Conservation (phyloP, 257 asterid genomes). For the Craterostigma plantagineum region DNA sequence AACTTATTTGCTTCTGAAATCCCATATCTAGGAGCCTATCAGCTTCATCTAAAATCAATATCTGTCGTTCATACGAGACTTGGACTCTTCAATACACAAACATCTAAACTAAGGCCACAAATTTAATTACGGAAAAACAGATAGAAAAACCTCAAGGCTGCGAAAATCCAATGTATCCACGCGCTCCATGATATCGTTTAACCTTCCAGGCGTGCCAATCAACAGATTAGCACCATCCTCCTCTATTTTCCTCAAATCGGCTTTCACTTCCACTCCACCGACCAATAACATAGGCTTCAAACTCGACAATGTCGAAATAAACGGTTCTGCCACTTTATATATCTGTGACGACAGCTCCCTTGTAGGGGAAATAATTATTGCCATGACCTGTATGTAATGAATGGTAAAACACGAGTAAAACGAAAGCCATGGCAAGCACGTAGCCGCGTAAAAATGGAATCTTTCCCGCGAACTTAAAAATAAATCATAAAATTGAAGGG, state of each 20-base stretch:
- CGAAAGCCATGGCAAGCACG: too few species aligned
- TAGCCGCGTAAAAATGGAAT: constrained; percentile 2
- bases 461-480: not conserved
- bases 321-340: constrained; percentile 76
- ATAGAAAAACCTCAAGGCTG: constrained; percentile 45
- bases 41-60: constrained; percentile 91
- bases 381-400: constrained; percentile 58
- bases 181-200: constrained; percentile 77
- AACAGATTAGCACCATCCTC: constrained; percentile 76
- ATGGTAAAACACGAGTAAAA: too few species aligned
- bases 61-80: constrained; percentile 21
- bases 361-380: constrained; percentile 69
- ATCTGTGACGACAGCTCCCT: constrained; percentile 91
- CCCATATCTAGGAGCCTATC: constrained; percentile 94
- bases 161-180: constrained; percentile 61
- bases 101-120: too few species aligned
- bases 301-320: constrained; percentile 50
- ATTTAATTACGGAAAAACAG: too few species aligned
- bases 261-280: constrained; percentile 75
- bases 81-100: too few species aligned
- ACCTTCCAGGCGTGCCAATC: constrained; percentile 88
- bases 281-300: constrained; percentile 65
- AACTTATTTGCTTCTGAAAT: constrained; percentile 73
- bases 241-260: constrained; percentile 48
- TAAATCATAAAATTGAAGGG: not conserved